Base-by-base conservation (phyloP, 2,329 filamentous ascomycete species). In the Aspergillus vadensis region DNA sequence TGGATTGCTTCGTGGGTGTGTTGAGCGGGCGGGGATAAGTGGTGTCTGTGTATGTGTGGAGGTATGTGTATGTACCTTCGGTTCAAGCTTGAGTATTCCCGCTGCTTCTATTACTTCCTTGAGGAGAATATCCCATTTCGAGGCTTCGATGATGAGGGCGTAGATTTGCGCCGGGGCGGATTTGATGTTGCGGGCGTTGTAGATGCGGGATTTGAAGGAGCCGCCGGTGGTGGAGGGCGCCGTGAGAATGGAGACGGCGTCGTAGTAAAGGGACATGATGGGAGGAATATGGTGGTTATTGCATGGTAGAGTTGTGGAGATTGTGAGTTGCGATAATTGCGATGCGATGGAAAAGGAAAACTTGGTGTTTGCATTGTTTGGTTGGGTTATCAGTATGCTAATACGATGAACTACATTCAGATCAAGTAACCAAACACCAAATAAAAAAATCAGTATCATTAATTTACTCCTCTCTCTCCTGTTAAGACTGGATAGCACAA, bases 251-350 rank as follows among this genome's bases (percentile, higher is more conserved):
- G 88, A 83, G 4, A 90, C 92, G 6, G 93, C 90, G 80, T 98
- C 95, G 74, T 96, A 90, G 76, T 99, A 99, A 59, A 99, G 88
- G 51, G 93, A 96, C 94, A 98, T 98, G 48, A 27, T 36, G 21
- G 47, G 21, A 49, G 7, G 27, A 6, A 9, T 2, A 57, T 38
- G 43, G 50, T 62, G 55, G 39, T 53, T 51, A 21, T 61, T 30
- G 50, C 57, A 47, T 17, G 51, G 51, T 21, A 44, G 52, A 14
- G 6, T 41, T n/a, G 52, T 44, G 17, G 41, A 14, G 5, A 14
- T n/a, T 25, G 38, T 9, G 21, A n/a, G 41, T 17, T 19, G 25
- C n/a, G 53, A 36, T 36, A 39, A 14, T 9, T 30, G 59, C 23
- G 41, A 57, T 54, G 55, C 55, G 12, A 36, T 36, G 32, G 32